These are phyloP conservation scores for Backusella parvicylindrica DNA, from an alignment of 192 early-diverging fungal species.

Conservation along the genomic window DNA sequence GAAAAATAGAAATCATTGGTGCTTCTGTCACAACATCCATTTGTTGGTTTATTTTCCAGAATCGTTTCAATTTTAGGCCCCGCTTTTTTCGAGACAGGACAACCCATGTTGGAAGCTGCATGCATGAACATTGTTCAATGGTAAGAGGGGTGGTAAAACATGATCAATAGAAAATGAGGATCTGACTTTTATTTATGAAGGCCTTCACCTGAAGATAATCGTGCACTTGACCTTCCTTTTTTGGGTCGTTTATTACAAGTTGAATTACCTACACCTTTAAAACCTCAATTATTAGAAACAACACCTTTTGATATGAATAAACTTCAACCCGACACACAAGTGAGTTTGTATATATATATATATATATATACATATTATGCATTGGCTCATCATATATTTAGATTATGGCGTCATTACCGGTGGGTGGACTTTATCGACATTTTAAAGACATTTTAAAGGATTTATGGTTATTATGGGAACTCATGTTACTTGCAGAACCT, in stretches of 20 bases:
- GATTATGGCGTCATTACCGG: constrained; percentile 66
- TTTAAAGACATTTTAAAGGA: constrained; percentile 78
- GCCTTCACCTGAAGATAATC: constrained; percentile 54
- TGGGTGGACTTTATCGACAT: constrained; percentile 68
- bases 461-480: constrained; percentile 91
- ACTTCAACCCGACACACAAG: constrained; percentile 64
- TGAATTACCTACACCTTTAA: constrained; percentile 59
- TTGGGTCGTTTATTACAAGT: constrained; percentile 66
- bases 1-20: constrained; percentile 74
- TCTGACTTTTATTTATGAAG: background rate
- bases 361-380: too few relatives aligned
- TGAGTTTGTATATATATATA: constrained; percentile 1
- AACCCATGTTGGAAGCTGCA: constrained; percentile 75
- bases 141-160: constrained; percentile 33
- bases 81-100: constrained; percentile 76
- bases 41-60: constrained; percentile 80
- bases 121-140: constrained; percentile 76
- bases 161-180: background rate
- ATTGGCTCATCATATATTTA: background rate
- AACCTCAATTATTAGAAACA: constrained; percentile 73
- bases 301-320: constrained; percentile 63
- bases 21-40: constrained; percentile 84
- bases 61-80: constrained; percentile 74
- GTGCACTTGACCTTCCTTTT: constrained; percentile 71
- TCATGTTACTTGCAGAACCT: constrained; percentile 88